A percentile compares a stretch with the other conserved stretches of the same genome.
phyloP scores from a whole-genome alignment of 1,284 basidiomycete species.

The Singerocomus rubriflavus region DNA sequence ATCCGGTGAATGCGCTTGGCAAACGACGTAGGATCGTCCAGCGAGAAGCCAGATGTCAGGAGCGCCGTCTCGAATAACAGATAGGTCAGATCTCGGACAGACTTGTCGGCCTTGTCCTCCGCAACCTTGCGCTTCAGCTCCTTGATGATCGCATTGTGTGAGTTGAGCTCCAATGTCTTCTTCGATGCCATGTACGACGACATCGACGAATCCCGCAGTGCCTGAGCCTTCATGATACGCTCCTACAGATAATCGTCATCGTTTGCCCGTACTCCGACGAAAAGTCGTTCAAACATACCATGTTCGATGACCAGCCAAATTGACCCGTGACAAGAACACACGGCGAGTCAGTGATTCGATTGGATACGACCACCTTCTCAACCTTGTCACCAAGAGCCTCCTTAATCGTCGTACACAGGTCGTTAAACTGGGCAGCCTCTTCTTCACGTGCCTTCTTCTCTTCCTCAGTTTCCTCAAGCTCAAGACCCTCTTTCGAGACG shows the following conservation, averaged over 20 bases:
- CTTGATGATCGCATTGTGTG: slow-evolving; percentile 91
- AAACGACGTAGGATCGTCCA: slow-evolving; percentile 94
- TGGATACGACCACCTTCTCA: slow-evolving; percentile 98
- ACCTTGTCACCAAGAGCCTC: slow-evolving; percentile 99
- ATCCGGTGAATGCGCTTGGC: slow-evolving; percentile 97
- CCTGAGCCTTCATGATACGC: slow-evolving; percentile 99
- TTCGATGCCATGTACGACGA: slow-evolving; percentile 99
- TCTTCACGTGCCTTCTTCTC: slow-evolving; percentile 93
- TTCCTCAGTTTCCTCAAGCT: slow-evolving; percentile 98
- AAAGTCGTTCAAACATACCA: slow-evolving; percentile 51
- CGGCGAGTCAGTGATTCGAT: slow-evolving; percentile 95
- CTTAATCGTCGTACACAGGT: slow-evolving; percentile 95
- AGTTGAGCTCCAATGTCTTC: slow-evolving; percentile 99
- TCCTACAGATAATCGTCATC: slow-evolving; percentile 46
- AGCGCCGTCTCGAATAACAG: slow-evolving; percentile 97
- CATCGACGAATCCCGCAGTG: slow-evolving; percentile 98
- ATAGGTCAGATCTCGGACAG: slow-evolving; percentile 93
- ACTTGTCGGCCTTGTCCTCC: slow-evolving; percentile 98
- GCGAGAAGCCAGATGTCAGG: slow-evolving; percentile 90
- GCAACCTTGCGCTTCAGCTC: slow-evolving; percentile 94
- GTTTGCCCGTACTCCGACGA: slow-evolving; percentile 6
- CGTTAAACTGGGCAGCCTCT: slow-evolving; percentile 82
- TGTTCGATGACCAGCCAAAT: slow-evolving; percentile 99
- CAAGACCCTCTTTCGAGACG: slow-evolving; percentile 98
- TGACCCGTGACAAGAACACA: slow-evolving; percentile 98